These are phyloP conservation scores for Exobasidium cylindrosporum DNA, from an alignment of 1,284 basidiomycete genomes.

Conservation along the genomic window DNA sequence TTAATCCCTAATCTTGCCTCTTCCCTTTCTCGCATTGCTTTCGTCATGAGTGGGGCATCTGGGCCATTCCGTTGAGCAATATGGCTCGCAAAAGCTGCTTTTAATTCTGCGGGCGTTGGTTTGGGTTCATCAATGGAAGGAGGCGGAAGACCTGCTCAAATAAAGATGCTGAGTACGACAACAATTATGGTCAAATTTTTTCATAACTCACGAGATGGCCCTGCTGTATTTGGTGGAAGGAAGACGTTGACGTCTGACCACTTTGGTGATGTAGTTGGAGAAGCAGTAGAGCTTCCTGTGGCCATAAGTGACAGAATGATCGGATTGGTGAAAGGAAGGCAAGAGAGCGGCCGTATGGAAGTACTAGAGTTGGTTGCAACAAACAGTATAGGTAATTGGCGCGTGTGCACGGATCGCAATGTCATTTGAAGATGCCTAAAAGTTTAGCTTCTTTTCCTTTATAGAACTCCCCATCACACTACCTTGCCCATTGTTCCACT, in stretches of 20 bases:
- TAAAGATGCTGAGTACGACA: not conserved
- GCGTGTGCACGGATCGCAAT: no score
- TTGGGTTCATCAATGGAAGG: conserved; percentile 57
- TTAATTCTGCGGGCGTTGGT: conserved; percentile 71
- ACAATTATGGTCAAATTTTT: not conserved
- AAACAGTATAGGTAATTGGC: no score
- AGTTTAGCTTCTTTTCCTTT: no score
- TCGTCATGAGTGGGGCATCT: conserved; percentile 73
- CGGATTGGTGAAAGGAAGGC: no score
- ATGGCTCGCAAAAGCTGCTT: conserved; percentile 65
- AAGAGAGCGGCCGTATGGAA: not conserved
- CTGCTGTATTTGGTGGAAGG: conserved; percentile 11
- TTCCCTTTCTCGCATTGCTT: conserved; percentile 67
- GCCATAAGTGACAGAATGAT: no score
- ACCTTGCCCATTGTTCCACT: no score
- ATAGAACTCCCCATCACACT: no score
- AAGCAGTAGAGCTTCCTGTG: no score
- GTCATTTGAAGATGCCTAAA: no score
- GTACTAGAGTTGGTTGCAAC: no score
- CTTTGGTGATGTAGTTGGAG: not conserved
- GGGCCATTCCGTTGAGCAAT: conserved; percentile 66
- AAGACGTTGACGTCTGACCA: conserved; percentile 12
- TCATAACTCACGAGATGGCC: conserved; percentile 11
- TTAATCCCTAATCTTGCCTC: conserved; percentile 61
- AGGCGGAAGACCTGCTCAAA: not conserved